Evolutionary conservation across 2,329 filamentous ascomycete genomes (phyloP), one percentile per base, ranked within the genome.

Genomic region (Aspergillus novoparasiticus): DNA sequence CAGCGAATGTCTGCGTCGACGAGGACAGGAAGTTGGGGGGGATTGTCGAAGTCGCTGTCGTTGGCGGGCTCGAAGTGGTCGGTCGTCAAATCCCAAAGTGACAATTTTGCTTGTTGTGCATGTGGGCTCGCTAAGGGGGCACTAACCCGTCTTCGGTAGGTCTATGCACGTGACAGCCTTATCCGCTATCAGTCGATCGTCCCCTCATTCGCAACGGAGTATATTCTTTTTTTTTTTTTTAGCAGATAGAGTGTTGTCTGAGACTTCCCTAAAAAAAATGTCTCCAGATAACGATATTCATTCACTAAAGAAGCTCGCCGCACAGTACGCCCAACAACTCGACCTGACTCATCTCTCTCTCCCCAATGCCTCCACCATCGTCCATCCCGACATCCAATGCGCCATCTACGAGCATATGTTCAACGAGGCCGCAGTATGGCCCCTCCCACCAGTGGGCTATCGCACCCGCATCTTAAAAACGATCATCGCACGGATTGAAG

Each of bases 311-410:
- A 51, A 73, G 51, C 73, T 84, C 57, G 72, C 75, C 64, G 84
- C 86, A 88, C 93, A 97, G 74, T 96, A 92, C 73, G 84, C 94
- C 39, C 93, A 97, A 75, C 81, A 94, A 2, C 87, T 89, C 48
- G 84, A 94, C 54, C 80, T 82, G 0, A 75, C 82, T 9, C 75
- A 82, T 32, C 80, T 94, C 41, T 83, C 86, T 55, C 90, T 89
- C 75, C 93, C 93, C 1, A 78, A 85, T 28, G 78, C 81, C 26
- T 71, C 82, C 28, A 73, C 86, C 16, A 81, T 97, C 32, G 85
- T 87, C 65, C 81, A 85, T 32, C 80, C 86, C 12, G 77, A 81
- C 4, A 85, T 89, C 3, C 94, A 97, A 75, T 79, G 86, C 66
- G 83, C 83, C 72, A 80, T 96, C 43, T 92, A 89, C 75, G 73